A percentile compares a stretch with the other conserved stretches of the same genome.
Conservation (phyloP, 177 flowering plant species). For the Telopea speciosissima region DNA sequence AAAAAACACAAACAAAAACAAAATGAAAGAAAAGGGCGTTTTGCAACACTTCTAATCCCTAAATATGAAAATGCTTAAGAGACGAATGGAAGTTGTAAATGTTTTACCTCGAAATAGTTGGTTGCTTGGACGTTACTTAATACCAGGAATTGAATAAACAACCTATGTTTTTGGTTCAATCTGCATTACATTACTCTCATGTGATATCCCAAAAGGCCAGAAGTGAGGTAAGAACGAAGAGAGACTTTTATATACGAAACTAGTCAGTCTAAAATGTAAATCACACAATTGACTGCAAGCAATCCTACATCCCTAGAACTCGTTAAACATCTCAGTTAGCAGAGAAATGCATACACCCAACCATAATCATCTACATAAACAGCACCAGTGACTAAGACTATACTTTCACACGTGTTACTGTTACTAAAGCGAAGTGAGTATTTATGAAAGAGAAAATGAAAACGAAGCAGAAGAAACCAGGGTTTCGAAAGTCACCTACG, state of each 20-base stretch:
- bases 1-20: no score
- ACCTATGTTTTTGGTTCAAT: neutral
- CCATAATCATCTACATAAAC: neutral
- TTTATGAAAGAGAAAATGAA: neutral
- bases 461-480: neutral
- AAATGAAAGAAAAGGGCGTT: neutral
- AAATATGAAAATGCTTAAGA: neutral
- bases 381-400: neutral
- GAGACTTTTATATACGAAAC: no score
- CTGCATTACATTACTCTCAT: neutral
- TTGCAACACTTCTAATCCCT: neutral
- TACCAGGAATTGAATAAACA: neutral
- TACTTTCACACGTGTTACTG: neutral
- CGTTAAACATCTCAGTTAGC: neutral
- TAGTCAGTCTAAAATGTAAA: neutral
- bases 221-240: neutral
- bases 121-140: neutral
- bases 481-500: slow-evolving; percentile 31
- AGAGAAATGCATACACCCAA: neutral
- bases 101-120: neutral
- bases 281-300: neutral
- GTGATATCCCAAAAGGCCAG: neutral
- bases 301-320: neutral
- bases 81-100: neutral
- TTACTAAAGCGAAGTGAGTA: neutral